These are phyloP conservation scores for Moricandia moricandioides DNA, from an alignment of 345 rosid genomes.

Conservation along the genomic window DNA sequence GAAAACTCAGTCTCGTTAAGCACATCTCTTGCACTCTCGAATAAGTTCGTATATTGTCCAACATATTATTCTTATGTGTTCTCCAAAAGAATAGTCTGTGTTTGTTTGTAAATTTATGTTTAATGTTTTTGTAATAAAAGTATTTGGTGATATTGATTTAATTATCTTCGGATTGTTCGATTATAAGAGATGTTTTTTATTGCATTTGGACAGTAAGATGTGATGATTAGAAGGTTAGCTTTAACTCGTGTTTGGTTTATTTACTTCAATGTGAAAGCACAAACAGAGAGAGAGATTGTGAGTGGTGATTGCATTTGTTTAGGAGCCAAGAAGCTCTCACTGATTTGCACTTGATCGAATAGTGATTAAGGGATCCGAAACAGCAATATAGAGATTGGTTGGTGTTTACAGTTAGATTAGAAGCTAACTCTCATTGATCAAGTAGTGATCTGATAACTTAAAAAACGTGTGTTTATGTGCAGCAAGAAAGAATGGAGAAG, in stretches of 20 bases:
- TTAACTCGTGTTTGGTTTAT: no score
- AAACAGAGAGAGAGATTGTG: no score
- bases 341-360: neutral
- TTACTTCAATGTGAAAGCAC: no score
- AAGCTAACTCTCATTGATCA: neutral
- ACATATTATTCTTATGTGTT: neutral
- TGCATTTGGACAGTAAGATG: no score
- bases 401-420: neutral
- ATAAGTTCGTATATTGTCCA: neutral
- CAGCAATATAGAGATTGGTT: neutral
- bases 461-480: neutral
- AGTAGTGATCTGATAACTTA: neutral
- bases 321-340: neutral
- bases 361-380: neutral
- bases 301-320: no score
- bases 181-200: no score
- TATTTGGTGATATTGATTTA: neutral
- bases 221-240: no score
- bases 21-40: neutral
- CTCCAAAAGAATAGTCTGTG: neutral
- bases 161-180: no score
- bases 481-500: constrained; percentile 60
- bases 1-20: neutral
- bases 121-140: neutral
- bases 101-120: neutral